These are phyloP conservation scores for Botrytis sinoallii DNA, from an alignment of 2,329 filamentous ascomycete genomes.

Conservation along the genomic window DNA sequence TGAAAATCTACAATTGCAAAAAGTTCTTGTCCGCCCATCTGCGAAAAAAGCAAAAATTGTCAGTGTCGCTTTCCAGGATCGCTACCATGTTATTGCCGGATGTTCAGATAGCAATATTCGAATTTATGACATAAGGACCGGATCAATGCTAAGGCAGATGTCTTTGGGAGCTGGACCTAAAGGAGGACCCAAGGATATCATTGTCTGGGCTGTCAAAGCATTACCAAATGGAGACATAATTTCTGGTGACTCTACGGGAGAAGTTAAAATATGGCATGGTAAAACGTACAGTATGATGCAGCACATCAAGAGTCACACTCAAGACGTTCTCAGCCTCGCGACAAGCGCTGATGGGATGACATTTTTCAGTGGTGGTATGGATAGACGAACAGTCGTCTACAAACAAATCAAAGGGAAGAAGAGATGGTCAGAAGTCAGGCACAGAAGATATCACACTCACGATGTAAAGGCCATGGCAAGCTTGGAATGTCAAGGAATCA, in stretches of 20 bases:
- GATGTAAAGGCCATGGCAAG: conserved; percentile 94
- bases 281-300: conserved; percentile 88
- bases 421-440: conserved; percentile 82
- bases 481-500: conserved; percentile 80
- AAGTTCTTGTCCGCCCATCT: conserved; percentile 70
- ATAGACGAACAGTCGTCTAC: conserved; percentile 82
- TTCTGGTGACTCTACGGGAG: conserved; percentile 90
- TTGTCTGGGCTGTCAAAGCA: conserved; percentile 92
- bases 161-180: conserved; percentile 76
- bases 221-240: conserved; percentile 85
- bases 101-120: conserved; percentile 97
- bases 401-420: conserved; percentile 60
- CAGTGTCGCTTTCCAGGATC: conserved; percentile 85
- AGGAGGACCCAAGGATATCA: conserved; percentile 77
- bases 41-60: conserved; percentile 86
- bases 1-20: conserved; percentile 75
- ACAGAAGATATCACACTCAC: conserved; percentile 83
- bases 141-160: conserved; percentile 74
- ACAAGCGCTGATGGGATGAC: conserved; percentile 75
- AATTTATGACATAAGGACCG: conserved; percentile 80
- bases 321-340: conserved; percentile 87
- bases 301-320: conserved; percentile 79
- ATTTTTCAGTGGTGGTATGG: conserved; percentile 88
- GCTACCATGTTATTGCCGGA: conserved; percentile 78
- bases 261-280: conserved; percentile 90